A percentile compares a stretch with the other conserved stretches of the same genome.
Conservation (phyloP, 805 yeast species). For the Candida multigemmis region DNA sequence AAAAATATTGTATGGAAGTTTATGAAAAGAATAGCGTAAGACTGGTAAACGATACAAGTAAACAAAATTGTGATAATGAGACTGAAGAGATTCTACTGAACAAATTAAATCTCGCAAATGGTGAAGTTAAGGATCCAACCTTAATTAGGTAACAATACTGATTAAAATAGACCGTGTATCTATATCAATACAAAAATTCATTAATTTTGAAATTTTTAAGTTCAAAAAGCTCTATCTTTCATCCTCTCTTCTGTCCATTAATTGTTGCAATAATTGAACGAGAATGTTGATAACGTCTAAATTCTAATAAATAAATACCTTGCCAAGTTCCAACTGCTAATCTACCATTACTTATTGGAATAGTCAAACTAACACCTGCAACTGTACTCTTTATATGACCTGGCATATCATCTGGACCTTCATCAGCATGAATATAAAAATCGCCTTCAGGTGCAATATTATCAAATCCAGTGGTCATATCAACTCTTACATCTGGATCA, state of each 20-base stretch:
- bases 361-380: conserved; percentile 55
- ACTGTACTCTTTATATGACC: conserved; percentile 60
- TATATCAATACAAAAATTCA: too few relatives aligned
- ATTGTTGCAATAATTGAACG: conserved; percentile 67
- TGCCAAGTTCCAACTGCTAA: conserved; percentile 81
- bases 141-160: too few relatives aligned
- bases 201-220: too few relatives aligned
- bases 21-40: too few relatives aligned
- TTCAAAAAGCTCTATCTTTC: too few relatives aligned
- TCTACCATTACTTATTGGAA: conserved; percentile 63
- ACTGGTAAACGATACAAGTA: too few relatives aligned
- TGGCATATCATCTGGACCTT: conserved; percentile 81
- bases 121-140: too few relatives aligned
- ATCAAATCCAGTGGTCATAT: conserved; percentile 57
- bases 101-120: too few relatives aligned
- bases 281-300: conserved; percentile 54
- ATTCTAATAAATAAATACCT: conserved; percentile 71
- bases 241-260: conserved; percentile 40
- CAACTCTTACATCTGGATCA: conserved; percentile 69
- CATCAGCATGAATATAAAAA: conserved; percentile 56
- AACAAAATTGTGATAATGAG: too few relatives aligned
- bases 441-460: conserved; percentile 59
- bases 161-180: too few relatives aligned
- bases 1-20: too few relatives aligned
- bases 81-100: too few relatives aligned